Conservation (phyloP, 2,329 filamentous ascomycete species). For the Xylariales sp. region DNA sequence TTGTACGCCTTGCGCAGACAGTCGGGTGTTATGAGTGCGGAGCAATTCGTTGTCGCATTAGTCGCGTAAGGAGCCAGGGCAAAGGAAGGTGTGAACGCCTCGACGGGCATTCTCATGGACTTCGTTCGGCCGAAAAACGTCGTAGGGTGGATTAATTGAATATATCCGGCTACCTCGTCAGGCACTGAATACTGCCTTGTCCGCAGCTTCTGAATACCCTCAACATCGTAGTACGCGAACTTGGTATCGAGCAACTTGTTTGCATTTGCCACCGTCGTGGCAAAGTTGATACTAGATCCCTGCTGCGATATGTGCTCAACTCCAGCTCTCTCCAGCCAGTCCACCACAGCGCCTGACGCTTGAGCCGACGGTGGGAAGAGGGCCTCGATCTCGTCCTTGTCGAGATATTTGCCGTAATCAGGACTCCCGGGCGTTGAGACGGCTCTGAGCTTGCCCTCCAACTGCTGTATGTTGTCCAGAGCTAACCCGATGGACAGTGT, state of each 20-base stretch:
- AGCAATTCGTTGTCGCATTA: conserved; percentile 19
- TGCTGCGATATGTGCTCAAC: conserved; percentile 13
- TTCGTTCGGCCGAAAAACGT: conserved; percentile 34
- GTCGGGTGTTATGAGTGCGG: conserved; percentile 35
- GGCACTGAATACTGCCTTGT: conserved; percentile 17
- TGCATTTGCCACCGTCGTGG: conserved; percentile 19
- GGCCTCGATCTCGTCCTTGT: conserved; percentile 16
- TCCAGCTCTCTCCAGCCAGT: conserved; percentile 18
- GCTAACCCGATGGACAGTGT: conserved; percentile 22
- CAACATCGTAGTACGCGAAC: conserved; percentile 27
- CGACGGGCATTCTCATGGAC: conserved; percentile 9
- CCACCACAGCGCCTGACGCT: conserved; percentile 16
- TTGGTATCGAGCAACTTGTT: conserved; percentile 23
- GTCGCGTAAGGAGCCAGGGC: neutral
- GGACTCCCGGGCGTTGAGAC: conserved; percentile 19
- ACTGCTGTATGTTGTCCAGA: conserved; percentile 19
- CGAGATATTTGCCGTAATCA: conserved; percentile 20
- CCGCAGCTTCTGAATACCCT: conserved; percentile 26
- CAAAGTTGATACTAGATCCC: conserved; percentile 21
- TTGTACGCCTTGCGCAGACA: conserved; percentile 47
- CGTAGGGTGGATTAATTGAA: conserved; percentile 37
- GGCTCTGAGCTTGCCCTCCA: conserved; percentile 17
- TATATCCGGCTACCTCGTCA: conserved; percentile 25
- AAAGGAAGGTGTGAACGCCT: neutral
- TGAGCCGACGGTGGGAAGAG: conserved; percentile 17